Base-by-base conservation (phyloP, 1,284 basidiomycete genomes). In the Athelia sp. region DNA sequence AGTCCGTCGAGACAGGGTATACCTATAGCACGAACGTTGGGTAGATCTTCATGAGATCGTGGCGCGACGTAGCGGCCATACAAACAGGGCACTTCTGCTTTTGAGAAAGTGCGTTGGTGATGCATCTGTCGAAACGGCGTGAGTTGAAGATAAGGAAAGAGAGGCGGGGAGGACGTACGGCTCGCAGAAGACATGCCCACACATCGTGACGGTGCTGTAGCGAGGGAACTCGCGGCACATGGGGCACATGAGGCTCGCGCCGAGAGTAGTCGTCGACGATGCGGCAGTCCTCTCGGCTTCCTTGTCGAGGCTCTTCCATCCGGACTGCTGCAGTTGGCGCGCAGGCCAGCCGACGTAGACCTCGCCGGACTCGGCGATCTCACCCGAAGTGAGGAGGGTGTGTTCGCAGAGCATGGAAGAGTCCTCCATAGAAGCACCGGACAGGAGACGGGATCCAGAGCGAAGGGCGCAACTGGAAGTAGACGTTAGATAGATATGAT, bases 341-440 rank as follows among this genome's bases (percentile, higher is more conserved):
- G 68, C 73, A 24, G 74, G 74, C 74, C 74, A 76, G 13, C 74
- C 73, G 18, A 62, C 60, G 52, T 76, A 76, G 10, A 66, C 62
- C 21, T 54, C 54, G 15, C 67, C 69, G 15, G 63, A 56, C 52
- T 76, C 73, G 2, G 74, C 73, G 46, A 74, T 66, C 50, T 76
- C 73, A 2, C 74, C 74, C 4, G 73, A 76, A 2, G 72, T 69
- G 21, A 76, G 56, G 4, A 75, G 66, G 1, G 72, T 74, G 49
- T 76, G 74, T 58, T 76, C 74, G 53, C 65, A 68, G 11, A 76
- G 66, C 69, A 76, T 72, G 50, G 70, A 72, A 55, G 60, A 62
- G 50, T 71, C 68, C 54, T 75, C 73, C 74, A 76, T 75, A 10
- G 71, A 72, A 21, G 74, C 73, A 15, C 74, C 74, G 1, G 73